Evolutionary conservation across 768 basidiomycete genomes (phyloP).

Genomic region (Pleurotus ostreatus): DNA sequence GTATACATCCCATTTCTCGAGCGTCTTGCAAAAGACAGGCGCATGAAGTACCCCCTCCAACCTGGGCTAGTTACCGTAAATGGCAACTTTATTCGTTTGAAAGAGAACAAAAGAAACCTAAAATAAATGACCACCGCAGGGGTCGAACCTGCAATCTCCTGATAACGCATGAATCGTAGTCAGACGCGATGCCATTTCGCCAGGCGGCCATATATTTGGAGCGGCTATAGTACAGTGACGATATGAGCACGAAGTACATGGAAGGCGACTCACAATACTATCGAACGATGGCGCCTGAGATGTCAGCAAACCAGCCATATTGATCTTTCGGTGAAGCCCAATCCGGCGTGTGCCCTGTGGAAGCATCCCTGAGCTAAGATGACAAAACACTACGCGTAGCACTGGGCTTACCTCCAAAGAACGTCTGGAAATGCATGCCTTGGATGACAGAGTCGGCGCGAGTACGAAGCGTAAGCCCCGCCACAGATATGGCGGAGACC

Average conservation of each 20-base stretch:
- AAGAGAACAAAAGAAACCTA: no score
- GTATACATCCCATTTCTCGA: no score
- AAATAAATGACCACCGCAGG: conserved; percentile 69
- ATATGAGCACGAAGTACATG: no score
- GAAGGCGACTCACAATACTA: not conserved
- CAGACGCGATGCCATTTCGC: conserved; percentile 95
- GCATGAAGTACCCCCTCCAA: no score
- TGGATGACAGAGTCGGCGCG: conserved; percentile 42
- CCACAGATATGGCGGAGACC: conserved; percentile 43
- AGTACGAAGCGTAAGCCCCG: conserved; percentile 45
- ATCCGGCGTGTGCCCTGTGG: conserved; percentile 42
- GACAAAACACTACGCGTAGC: not conserved
- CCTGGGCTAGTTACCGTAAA: no score
- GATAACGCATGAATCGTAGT: conserved; percentile 62
- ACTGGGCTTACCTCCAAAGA: not conserved
- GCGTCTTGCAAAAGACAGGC: no score
- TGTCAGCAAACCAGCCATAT: conserved; percentile 49
- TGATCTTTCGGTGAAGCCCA: conserved; percentile 63
- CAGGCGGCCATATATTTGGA: conserved; percentile 34
- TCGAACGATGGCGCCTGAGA: conserved; percentile 34
- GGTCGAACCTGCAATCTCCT: conserved; percentile 93
- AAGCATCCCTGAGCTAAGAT: no score
- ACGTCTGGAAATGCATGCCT: conserved; percentile 69
- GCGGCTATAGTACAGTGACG: no score
- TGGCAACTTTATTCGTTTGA: no score